A percentile compares a stretch with the other conserved stretches of the same genome.
Evolutionary conservation across 148 eudicot genomes (phyloP).

Genomic region (Polygonum maritimum): DNA sequence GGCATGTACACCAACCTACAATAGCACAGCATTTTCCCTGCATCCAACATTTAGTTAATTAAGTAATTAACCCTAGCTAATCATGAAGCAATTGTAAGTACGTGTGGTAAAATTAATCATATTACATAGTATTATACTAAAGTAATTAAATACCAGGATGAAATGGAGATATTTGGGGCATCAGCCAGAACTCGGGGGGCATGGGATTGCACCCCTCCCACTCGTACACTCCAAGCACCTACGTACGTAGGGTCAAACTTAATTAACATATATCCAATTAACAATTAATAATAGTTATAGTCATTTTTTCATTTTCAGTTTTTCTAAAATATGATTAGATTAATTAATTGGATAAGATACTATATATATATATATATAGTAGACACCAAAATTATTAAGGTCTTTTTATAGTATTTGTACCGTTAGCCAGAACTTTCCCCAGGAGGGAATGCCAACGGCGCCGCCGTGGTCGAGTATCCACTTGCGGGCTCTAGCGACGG

Average conservation of each 20-base stretch:
- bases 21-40: constrained; percentile 53
- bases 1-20: constrained; percentile 69
- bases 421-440: constrained; percentile 69
- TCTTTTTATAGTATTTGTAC: constrained; percentile 9
- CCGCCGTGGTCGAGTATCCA: constrained; percentile 65
- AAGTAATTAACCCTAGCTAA: too few species aligned
- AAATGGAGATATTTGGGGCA: constrained; percentile 42
- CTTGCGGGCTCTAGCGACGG: constrained; percentile 24
- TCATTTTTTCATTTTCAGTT: too few species aligned
- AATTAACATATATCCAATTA: too few species aligned
- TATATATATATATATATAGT: not conserved
- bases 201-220: constrained; percentile 66
- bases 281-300: too few species aligned
- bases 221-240: constrained; percentile 55
- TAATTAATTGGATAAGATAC: not conserved
- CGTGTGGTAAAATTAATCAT: too few species aligned
- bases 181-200: constrained; percentile 68
- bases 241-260: too few species aligned
- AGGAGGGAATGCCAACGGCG: constrained; percentile 35
- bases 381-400: too few species aligned
- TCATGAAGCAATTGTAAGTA: too few species aligned
- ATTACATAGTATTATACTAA: too few species aligned
- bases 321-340: not conserved
- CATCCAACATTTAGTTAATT: not conserved
- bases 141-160: constrained; percentile 36